Base-by-base conservation (phyloP, 805 yeast species). In the Cephaloascus albidus region DNA sequence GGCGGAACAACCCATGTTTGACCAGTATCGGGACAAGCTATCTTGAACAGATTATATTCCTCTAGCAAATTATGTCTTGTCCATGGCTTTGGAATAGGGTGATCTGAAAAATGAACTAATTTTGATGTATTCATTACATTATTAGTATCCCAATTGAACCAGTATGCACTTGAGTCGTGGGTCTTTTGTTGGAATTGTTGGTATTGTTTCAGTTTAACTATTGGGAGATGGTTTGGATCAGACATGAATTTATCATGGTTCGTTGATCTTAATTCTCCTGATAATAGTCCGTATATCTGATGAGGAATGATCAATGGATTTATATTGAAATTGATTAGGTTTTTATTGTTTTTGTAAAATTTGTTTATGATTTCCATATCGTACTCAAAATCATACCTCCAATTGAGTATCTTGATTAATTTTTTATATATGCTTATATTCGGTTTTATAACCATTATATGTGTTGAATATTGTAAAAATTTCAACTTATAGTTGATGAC, bases 61-160 rank as follows among this genome's bases (percentile, higher is more conserved):
- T 41, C 53, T 10, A 27, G 20, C 31, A 52, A 45, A 37, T 52
- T 46, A 36, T 56, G 54, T 3, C 44, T 32, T 33, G 50, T 51
- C 87, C 87, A 80, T 3, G 86, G 87, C 49, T 81, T 80, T 0
- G 79, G 76, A 4, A 79, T 54, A 4, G 87, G 87, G 28, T 70
- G 67, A 50, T 81, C 88, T 3, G 82, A 74, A 53, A 74, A 81
- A 52, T 81, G 88, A 20, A 78, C 52, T 39, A 76, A 60, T 48
- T 68, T 71, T 4, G 70, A 54, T 10, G 60, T 52, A 4, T 49
- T 43, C 5, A 58, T 43, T 12, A 55, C 48, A 18, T 49, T 31
- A 4, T 35, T 23, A 3, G 68, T 49, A 20, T 57, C 44, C 76
- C 76, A 69, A 36, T 52, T 57, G 2, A 41, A 33, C 31, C 41